Conservation (phyloP, 768 basidiomycete species). For the Bullera alba region DNA sequence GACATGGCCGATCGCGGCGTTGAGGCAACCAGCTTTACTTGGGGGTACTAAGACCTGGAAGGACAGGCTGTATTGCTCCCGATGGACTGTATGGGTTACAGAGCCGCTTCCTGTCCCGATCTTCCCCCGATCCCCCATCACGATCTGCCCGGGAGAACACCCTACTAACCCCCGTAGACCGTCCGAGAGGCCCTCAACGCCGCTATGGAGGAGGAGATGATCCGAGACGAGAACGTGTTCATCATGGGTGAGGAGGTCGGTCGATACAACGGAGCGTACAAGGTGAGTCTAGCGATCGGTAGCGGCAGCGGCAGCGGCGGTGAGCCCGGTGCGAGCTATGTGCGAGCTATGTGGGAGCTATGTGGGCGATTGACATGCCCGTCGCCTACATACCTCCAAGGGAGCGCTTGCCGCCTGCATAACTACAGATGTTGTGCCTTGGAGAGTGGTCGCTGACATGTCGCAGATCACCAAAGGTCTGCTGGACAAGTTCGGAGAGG, state of each 20-base stretch:
- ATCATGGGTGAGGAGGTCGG: slow-evolving; percentile 97
- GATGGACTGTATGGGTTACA: too few species aligned
- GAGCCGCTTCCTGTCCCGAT: too few species aligned
- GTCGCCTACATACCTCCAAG: too few species aligned
- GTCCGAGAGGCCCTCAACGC: slow-evolving; percentile 95
- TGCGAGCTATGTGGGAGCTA: background rate
- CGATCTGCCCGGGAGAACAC: too few species aligned
- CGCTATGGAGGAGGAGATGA: slow-evolving; percentile 99
- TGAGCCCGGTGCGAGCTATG: background rate
- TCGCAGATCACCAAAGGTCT: slow-evolving; percentile 99
- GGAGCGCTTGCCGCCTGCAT: too few species aligned
- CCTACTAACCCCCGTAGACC: slow-evolving; percentile 52
- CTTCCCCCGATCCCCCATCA: too few species aligned
- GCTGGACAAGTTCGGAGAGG: slow-evolving; percentile 98
- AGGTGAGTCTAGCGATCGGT: slow-evolving; percentile 33
- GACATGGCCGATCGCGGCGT: too few species aligned
- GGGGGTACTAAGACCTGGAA: too few species aligned
- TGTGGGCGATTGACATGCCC: background rate
- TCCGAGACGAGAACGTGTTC: slow-evolving; percentile 89
- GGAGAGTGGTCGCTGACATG: background rate
- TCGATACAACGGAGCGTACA: slow-evolving; percentile 67
- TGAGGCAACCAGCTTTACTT: too few species aligned
- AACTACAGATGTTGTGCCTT: background rate
- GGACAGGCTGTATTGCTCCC: too few species aligned
- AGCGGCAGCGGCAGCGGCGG: background rate